Conservation (phyloP, 306 rosid species). For the Trichosanthes cucumerina region DNA sequence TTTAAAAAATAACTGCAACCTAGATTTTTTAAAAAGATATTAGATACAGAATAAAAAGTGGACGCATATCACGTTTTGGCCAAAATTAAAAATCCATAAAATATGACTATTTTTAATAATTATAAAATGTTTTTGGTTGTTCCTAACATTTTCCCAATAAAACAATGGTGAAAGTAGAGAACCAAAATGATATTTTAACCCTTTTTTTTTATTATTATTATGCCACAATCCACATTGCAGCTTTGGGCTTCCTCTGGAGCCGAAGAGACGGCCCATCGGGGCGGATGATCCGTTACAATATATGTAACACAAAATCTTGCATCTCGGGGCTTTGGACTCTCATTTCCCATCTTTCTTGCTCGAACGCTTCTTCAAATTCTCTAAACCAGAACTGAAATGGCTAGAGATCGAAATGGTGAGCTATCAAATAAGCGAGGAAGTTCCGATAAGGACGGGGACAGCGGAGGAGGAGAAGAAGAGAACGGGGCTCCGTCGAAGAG, state of each 20-base stretch:
- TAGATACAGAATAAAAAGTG: too few relatives aligned
- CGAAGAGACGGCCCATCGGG: not conserved
- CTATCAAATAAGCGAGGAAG: slow-evolving; percentile 3
- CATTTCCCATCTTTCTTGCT: not conserved
- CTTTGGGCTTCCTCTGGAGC: not conserved
- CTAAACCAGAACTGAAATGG: slow-evolving; percentile 22
- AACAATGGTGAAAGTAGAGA: too few relatives aligned
- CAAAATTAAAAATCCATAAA: too few relatives aligned
- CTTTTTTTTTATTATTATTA: too few relatives aligned
- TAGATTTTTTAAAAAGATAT: too few relatives aligned
- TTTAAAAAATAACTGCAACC: too few relatives aligned
- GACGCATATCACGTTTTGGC: too few relatives aligned
- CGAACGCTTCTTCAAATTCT: not conserved
- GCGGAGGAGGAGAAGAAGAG: slow-evolving; percentile 16
- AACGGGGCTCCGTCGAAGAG: slow-evolving; percentile 21
- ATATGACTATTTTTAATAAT: too few relatives aligned
- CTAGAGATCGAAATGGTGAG: slow-evolving; percentile 31
- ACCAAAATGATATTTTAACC: too few relatives aligned
- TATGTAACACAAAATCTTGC: not conserved
- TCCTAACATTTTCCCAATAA: too few relatives aligned
- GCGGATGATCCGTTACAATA: not conserved
- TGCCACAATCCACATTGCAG: not conserved
- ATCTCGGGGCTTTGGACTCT: not conserved
- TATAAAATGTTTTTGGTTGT: too few relatives aligned
- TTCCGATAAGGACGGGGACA: slow-evolving; percentile 11